Evolutionary conservation across 2,329 filamentous ascomycete genomes (phyloP), one percentile per base, ranked within the genome.

Genomic region (Ophiostoma pallidulum): DNA sequence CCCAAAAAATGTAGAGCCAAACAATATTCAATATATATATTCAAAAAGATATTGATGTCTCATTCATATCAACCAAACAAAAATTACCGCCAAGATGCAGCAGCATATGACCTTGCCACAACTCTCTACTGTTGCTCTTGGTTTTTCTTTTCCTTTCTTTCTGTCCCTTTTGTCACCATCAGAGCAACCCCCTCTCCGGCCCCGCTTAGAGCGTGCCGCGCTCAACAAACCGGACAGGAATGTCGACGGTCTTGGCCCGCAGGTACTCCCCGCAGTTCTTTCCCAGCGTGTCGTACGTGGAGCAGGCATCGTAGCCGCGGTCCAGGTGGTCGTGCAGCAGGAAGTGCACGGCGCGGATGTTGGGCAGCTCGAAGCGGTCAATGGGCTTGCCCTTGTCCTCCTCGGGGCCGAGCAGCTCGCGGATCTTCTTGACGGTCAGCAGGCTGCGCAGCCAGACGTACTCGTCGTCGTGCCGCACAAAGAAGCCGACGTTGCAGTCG

Each of bases 241-340:
- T 56, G 48, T 72, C 67, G 0, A 73, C 66, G n/a, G 60, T 62
- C 52, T 66, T 68, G 19, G 64, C 64, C 40, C 69, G 56, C 44
- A 73, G 41, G 53, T 70, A 72, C 60, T 73, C 69, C 13, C 59
- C 63, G 33, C 64, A 59, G 19, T 69, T 69, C 62, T 73, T 73
- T 0, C 69, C 70, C 13, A 73, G 55, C 1, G 64, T 67, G 54
- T 73, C 70, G 39, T 71, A 69, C 1, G 62, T 62, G 41, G 60
- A 62, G 31, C 64, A 68, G 4, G 66, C 64, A 45, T 68, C 64
- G 55, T 66, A 69, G 0, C 68, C 67, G 0, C 67, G 59, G 44
- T 71, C 67, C 8, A 72, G 57, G 52, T 71, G 69, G 52, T 72
- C 70, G 47, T 71, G 63, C 19, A 73, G 54, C 35, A 71, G 54